Percentiles rank a stretch among this genome's conserved stretches.
These are phyloP conservation scores for Candida anutae DNA, from an alignment of 1,139 yeast species.

Conservation along the genomic window DNA sequence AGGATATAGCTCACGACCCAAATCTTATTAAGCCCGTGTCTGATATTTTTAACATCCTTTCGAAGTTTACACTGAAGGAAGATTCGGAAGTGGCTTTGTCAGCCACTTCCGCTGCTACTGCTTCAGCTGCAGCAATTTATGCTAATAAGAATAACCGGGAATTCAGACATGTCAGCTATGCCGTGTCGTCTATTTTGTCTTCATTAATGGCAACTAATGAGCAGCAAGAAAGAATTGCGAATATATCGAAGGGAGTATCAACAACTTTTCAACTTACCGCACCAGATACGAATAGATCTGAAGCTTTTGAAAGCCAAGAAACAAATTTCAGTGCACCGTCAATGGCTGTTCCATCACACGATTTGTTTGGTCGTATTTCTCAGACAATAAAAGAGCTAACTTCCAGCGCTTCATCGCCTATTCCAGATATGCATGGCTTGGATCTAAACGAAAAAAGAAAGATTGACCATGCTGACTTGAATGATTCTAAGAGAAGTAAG, in stretches of 20 bases:
- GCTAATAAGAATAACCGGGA: conserved; percentile 12
- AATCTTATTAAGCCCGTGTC: conserved; percentile 20
- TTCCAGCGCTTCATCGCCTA: conserved; percentile 3
- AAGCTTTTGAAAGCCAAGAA: too few species aligned
- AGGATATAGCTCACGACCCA: conserved; percentile 12
- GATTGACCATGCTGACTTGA: conserved; percentile 3
- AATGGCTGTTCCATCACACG: background rate
- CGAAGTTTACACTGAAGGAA: conserved; percentile 26
- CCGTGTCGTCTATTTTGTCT: conserved; percentile 19
- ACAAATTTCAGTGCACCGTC: background rate
- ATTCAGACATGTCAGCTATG: conserved; percentile 12
- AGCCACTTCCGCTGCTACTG: conserved; percentile 33
- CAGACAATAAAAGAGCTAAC: conserved; percentile 6
- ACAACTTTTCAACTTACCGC: conserved; percentile 1
- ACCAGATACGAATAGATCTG: background rate
- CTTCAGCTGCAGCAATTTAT: conserved; percentile 29
- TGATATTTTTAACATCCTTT: conserved; percentile 30
- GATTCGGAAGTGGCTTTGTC: conserved; percentile 30
- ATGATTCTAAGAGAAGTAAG: conserved; percentile 7
- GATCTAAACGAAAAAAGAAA: conserved; percentile 7
- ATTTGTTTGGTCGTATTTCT: conserved; percentile 3
- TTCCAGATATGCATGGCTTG: conserved; percentile 5
- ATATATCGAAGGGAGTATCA: conserved; percentile 24
- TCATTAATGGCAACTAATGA: conserved; percentile 22
- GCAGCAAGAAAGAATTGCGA: conserved; percentile 23